These are phyloP conservation scores for Exserohilum rostratum DNA, from an alignment of 2,329 filamentous ascomycete species.

Conservation along the genomic window DNA sequence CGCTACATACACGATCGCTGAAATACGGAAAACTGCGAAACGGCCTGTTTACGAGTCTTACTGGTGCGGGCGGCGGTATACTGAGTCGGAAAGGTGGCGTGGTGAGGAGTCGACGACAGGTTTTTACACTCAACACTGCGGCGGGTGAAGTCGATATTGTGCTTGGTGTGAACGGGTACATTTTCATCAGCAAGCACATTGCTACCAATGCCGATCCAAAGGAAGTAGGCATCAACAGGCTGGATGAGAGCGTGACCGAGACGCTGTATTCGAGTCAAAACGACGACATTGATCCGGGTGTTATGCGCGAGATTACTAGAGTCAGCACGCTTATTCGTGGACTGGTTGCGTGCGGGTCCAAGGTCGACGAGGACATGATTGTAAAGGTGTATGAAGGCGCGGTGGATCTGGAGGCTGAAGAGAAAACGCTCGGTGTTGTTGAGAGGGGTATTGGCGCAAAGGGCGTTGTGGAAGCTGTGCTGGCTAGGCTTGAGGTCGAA, in stretches of 20 bases:
- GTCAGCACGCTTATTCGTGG: slow-evolving; percentile 81
- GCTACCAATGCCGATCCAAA: slow-evolving; percentile 62
- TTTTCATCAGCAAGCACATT: slow-evolving; percentile 89
- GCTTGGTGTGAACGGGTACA: slow-evolving; percentile 94
- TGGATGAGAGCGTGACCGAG: slow-evolving; percentile 85
- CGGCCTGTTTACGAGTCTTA: slow-evolving; percentile 83
- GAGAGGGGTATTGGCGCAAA: slow-evolving; percentile 39
- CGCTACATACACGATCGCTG: slow-evolving; percentile 85
- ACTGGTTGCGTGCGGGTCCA: slow-evolving; percentile 79
- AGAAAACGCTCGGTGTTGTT: slow-evolving; percentile 61
- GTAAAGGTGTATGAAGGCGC: slow-evolving; percentile 81
- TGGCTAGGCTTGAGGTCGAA: slow-evolving; percentile 37
- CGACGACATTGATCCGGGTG: slow-evolving; percentile 76
- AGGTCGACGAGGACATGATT: slow-evolving; percentile 90
- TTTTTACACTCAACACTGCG: slow-evolving; percentile 73
- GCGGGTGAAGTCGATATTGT: slow-evolving; percentile 79
- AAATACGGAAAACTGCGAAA: slow-evolving; percentile 97
- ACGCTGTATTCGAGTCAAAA: slow-evolving; percentile 96
- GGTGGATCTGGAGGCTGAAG: slow-evolving; percentile 72
- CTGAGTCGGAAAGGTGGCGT: slow-evolving; percentile 67
- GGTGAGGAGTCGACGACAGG: slow-evolving; percentile 80
- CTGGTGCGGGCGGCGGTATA: slow-evolving; percentile 73
- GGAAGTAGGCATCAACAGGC: slow-evolving; percentile 73
- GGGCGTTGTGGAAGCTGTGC: slow-evolving; percentile 39
- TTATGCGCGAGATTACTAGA: slow-evolving; percentile 85